A percentile compares a stretch with the other conserved stretches of the same genome.
Evolutionary conservation across 352 stramenopile species (phyloP).

Genomic region (Aphanomyces astaci): DNA sequence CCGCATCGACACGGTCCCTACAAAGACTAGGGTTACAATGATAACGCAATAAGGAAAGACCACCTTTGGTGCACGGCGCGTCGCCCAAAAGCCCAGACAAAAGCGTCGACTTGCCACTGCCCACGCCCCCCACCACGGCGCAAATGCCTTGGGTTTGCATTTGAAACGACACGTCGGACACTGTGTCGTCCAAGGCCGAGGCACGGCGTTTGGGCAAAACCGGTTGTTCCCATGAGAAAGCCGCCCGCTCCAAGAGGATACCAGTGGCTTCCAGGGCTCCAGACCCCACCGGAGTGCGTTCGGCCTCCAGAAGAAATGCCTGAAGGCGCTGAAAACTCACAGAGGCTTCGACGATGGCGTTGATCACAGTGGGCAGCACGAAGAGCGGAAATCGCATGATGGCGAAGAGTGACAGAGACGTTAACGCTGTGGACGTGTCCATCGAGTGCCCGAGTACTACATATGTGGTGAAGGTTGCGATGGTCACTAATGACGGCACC

Average conservation of each 20-base stretch:
- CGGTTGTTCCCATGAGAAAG: conserved; percentile 53
- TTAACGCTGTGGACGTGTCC: conserved; percentile 89
- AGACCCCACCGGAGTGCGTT: conserved; percentile 53
- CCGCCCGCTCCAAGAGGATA: conserved; percentile 35
- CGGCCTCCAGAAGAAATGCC: conserved; percentile 48
- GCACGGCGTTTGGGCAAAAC: not conserved
- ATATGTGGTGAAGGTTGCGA: conserved; percentile 85
- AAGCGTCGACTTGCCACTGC: conserved; percentile 93
- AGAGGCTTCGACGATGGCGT: conserved; percentile 88
- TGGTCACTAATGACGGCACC: conserved; percentile 89
- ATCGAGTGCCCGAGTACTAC: conserved; percentile 78
- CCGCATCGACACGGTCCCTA: conserved; percentile 58
- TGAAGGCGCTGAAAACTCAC: conserved; percentile 55
- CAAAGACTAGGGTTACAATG: conserved; percentile 26
- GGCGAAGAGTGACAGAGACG: conserved; percentile 93
- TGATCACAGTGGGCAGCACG: conserved; percentile 94
- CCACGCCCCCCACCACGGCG: conserved; percentile 68
- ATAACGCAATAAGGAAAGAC: not conserved
- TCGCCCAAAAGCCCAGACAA: conserved; percentile 93
- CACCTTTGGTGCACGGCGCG: conserved; percentile 8
- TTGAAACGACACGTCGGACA: conserved; percentile 6
- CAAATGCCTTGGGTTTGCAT: not conserved
- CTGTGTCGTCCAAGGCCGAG: not conserved
- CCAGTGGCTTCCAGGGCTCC: conserved; percentile 61
- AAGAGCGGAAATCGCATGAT: conserved; percentile 96